Evolutionary conservation across 176 grass and related monocot genomes (phyloP).

Genomic region (Cenchrus purpureus): DNA sequence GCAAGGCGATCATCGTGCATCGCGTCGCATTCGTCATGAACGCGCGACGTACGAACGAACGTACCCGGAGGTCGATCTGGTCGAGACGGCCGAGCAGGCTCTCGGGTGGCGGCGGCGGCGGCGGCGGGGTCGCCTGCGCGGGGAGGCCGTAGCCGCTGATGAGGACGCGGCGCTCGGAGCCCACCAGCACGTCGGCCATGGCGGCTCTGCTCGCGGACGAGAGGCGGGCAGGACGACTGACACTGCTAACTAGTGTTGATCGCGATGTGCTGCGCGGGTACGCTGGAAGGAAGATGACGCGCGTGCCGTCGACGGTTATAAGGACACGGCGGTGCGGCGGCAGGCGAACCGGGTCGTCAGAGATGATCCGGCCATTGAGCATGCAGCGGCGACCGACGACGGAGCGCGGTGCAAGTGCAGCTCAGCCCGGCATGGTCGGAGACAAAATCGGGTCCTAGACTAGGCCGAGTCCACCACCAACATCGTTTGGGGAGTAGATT

Average conservation of each 20-base stretch:
- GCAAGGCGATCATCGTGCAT: not conserved
- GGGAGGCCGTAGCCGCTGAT: slow-evolving; percentile 42
- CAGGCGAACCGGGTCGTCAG: not conserved
- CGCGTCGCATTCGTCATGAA: too few relatives aligned
- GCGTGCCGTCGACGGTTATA: slow-evolving; percentile 14
- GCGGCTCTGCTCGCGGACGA: not conserved
- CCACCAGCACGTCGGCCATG: slow-evolving; percentile 54
- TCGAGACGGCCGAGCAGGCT: slow-evolving; percentile 50
- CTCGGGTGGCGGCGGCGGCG: slow-evolving; percentile 18
- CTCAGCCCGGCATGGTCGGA: not conserved
- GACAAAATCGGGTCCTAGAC: slow-evolving; percentile 40
- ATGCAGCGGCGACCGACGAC: not conserved
- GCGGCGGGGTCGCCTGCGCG: not conserved
- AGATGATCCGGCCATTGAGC: not conserved
- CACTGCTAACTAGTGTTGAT: not conserved
- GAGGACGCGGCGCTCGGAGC: slow-evolving; percentile 46
- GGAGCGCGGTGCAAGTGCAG: not conserved
- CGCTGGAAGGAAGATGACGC: not conserved
- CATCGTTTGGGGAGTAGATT: too few relatives aligned
- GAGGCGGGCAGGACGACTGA: too few relatives aligned
- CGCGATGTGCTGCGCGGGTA: too few relatives aligned
- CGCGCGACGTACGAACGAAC: not conserved
- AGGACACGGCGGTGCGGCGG: not conserved
- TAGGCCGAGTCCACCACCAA: slow-evolving; percentile 3
- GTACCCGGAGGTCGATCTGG: slow-evolving; percentile 51